phyloP scores from a whole-genome alignment of 352 stramenopile species.

The Globisporangium nagaii region DNA sequence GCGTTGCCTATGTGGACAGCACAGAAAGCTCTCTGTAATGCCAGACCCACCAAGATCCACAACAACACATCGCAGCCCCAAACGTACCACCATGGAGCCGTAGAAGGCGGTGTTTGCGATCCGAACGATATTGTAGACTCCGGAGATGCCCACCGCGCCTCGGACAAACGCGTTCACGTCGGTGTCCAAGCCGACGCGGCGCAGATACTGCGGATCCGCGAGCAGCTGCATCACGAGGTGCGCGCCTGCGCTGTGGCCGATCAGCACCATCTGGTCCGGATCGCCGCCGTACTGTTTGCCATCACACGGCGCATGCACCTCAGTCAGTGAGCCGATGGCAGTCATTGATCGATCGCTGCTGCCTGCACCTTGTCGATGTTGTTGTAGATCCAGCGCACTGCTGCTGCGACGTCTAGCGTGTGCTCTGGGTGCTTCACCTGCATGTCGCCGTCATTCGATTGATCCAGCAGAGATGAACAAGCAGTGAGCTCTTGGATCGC shows the following conservation, averaged over 20 bases:
- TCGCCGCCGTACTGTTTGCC: conserved; percentile 63
- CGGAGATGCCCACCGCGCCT: conserved; percentile 68
- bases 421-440: conserved; percentile 61
- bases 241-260: conserved; percentile 76
- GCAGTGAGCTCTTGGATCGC: neutral
- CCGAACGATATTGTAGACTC: conserved; percentile 83
- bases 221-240: conserved; percentile 73
- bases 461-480: neutral
- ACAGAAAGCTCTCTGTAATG: neutral
- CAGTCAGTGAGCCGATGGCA: neutral
- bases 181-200: conserved; percentile 24
- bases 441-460: neutral
- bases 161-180: conserved; percentile 32
- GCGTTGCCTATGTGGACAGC: conserved; percentile 23
- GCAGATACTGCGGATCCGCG: conserved; percentile 46
- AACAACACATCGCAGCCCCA: neutral
- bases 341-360: too few species aligned
- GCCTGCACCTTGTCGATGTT: conserved; percentile 63
- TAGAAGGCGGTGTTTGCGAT: conserved; percentile 73
- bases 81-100: conserved; percentile 37
- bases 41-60: neutral
- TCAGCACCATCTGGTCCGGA: conserved; percentile 42
- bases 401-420: conserved; percentile 50
- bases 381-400: conserved; percentile 53
- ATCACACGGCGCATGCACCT: neutral